Evolutionary conservation across 2,329 filamentous ascomycete genomes (phyloP).

Genomic region (Cladosporium sp.): DNA sequence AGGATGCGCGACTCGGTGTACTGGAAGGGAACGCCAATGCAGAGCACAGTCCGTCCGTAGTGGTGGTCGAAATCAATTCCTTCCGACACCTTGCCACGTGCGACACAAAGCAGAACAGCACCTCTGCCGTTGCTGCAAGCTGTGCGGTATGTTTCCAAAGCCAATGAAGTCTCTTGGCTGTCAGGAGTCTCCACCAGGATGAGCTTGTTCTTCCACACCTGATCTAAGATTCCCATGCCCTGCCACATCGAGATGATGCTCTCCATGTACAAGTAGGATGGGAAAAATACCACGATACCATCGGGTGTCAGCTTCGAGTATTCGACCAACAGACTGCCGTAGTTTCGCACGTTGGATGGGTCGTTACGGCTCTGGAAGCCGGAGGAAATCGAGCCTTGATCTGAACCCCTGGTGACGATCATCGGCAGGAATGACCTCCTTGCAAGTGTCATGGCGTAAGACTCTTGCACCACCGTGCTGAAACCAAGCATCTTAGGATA

Average conservation of each 20-base stretch:
- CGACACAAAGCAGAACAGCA: constrained; percentile 89
- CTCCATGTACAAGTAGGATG: constrained; percentile 98
- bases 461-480: constrained; percentile 88
- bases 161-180: constrained; percentile 92
- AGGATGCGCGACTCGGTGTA: constrained; percentile 97
- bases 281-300: constrained; percentile 98
- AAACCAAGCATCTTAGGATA: constrained; percentile 99
- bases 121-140: constrained; percentile 97
- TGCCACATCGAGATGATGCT: constrained; percentile 99
- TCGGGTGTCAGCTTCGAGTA: constrained; percentile 96
- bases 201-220: constrained; percentile 98
- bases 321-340: constrained; percentile 88
- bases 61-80: constrained; percentile 99
- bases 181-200: constrained; percentile 98
- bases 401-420: constrained; percentile 93
- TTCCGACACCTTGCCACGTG: constrained; percentile 94
- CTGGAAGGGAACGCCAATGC: constrained; percentile 96
- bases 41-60: constrained; percentile 91
- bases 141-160: constrained; percentile 93
- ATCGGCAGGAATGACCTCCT: constrained; percentile 94
- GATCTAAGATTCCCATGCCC: constrained; percentile 94
- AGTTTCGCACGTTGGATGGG: constrained; percentile 94
- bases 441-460: constrained; percentile 94
- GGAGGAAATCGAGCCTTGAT: constrained; percentile 89
- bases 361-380: constrained; percentile 95